Conservation (phyloP, 768 basidiomycete species). For the Pleurotus pulmonarius region DNA sequence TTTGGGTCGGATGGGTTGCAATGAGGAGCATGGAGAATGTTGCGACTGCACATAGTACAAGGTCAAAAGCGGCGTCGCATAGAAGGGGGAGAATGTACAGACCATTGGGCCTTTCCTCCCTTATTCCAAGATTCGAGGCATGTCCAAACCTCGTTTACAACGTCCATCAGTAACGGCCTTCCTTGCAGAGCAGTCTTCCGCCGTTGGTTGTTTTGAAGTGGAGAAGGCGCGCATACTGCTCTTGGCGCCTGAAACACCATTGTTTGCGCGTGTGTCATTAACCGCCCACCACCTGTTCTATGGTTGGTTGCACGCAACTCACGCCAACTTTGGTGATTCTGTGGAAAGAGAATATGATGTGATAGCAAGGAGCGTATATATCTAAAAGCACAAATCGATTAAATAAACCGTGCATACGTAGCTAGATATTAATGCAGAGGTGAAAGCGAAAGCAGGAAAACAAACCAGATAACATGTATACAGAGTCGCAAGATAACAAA, state of each 20-base stretch:
- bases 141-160: conserved; percentile 47
- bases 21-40: conserved; percentile 57
- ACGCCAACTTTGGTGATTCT: too few species aligned
- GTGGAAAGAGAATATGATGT: too few species aligned
- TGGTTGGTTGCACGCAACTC: too few species aligned
- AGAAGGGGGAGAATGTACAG: conserved; percentile 10
- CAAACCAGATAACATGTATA: too few species aligned
- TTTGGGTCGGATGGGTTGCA: conserved; percentile 52
- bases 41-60: conserved; percentile 41
- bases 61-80: conserved; percentile 15
- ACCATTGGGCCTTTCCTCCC: conserved; percentile 66
- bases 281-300: too few species aligned
- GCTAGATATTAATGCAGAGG: too few species aligned
- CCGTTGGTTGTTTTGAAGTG: not conserved
- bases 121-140: conserved; percentile 53
- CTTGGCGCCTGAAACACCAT: not conserved
- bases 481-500: too few species aligned
- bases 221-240: not conserved
- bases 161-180: conserved; percentile 43
- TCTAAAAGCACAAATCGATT: too few species aligned
- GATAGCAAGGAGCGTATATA: too few species aligned
- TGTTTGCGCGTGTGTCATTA: not conserved
- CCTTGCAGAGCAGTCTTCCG: not conserved
- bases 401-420: too few species aligned
- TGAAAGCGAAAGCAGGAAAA: too few species aligned